A percentile compares a stretch with the other conserved stretches of the same genome.
Evolutionary conservation across 2,329 filamentous ascomycete species (phyloP).

Genomic region (Grosmannia penicillata): DNA sequence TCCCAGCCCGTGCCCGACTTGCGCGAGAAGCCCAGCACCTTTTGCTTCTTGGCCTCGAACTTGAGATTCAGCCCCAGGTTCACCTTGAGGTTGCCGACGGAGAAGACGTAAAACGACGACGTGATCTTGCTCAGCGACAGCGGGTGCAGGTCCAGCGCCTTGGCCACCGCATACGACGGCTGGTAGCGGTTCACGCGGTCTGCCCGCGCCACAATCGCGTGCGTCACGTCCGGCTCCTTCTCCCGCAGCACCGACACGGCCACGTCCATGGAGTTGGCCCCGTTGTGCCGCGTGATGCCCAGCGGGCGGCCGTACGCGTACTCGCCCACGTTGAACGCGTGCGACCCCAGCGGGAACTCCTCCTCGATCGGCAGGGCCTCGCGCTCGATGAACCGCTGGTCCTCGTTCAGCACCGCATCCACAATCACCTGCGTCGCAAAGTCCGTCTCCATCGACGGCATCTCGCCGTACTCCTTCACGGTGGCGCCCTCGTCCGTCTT

Average conservation of each 20-base stretch:
- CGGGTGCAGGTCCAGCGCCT: constrained; percentile 65
- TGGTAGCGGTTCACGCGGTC: constrained; percentile 62
- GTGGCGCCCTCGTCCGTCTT: constrained; percentile 87
- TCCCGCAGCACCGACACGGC: constrained; percentile 58
- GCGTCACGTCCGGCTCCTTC: constrained; percentile 71
- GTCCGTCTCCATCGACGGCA: constrained; percentile 72
- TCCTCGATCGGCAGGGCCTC: constrained; percentile 77
- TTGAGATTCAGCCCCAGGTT: constrained; percentile 94
- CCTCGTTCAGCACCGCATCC: constrained; percentile 77
- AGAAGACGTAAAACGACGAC: constrained; percentile 74
- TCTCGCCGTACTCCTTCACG: constrained; percentile 80
- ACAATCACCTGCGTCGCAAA: constrained; percentile 89
- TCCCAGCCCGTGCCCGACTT: constrained; percentile 85
- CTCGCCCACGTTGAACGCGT: constrained; percentile 87
- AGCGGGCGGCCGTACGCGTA: constrained; percentile 83
- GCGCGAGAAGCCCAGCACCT: constrained; percentile 89
- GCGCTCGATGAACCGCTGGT: constrained; percentile 84
- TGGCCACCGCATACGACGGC: constrained; percentile 80
- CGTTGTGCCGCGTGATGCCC: constrained; percentile 61
- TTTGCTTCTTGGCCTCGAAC: constrained; percentile 88
- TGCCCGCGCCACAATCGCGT: constrained; percentile 53
- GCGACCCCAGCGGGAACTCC: constrained; percentile 72
- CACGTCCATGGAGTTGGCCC: constrained; percentile 59
- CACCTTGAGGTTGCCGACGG: constrained; percentile 55
- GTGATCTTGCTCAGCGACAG: constrained; percentile 91